These are phyloP conservation scores for Lactarius evosmus DNA, from an alignment of 768 basidiomycete species.

Conservation along the genomic window DNA sequence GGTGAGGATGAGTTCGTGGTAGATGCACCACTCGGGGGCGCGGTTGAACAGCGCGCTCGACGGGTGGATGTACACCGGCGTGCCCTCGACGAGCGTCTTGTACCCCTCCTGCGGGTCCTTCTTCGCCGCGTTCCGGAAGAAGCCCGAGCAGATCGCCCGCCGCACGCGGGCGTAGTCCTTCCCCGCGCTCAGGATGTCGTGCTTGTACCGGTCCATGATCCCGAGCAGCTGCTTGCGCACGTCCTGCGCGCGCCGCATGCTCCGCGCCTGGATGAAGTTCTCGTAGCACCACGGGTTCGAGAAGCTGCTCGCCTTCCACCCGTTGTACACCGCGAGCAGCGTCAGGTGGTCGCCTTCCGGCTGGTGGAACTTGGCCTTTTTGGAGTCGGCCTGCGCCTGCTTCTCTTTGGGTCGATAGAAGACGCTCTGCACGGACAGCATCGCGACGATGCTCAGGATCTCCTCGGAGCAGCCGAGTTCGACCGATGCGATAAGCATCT, in stretches of 20 bases:
- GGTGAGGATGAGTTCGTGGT: conserved; percentile 94
- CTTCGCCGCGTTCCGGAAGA: conserved; percentile 97
- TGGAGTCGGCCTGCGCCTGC: conserved; percentile 97
- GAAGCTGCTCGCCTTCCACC: conserved; percentile 95
- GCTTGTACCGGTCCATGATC: conserved; percentile 99
- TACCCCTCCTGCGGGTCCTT: conserved; percentile 98
- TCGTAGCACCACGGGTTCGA: conserved; percentile 99
- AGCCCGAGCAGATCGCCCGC: conserved; percentile 94
- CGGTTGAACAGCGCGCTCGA: conserved; percentile 96
- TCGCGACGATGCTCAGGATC: conserved; percentile 94
- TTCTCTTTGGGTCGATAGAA: conserved; percentile 99
- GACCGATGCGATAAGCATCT: conserved; percentile 97
- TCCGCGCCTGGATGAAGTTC: conserved; percentile 97
- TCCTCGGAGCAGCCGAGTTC: conserved; percentile 98
- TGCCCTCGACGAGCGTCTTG: conserved; percentile 95
- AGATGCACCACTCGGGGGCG: conserved; percentile 92
- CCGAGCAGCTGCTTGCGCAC: conserved; percentile 95
- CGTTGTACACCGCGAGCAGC: conserved; percentile 92
- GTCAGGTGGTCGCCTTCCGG: conserved; percentile 97
- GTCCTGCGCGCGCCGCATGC: conserved; percentile 96
- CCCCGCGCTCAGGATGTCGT: conserved; percentile 92
- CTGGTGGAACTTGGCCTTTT: conserved; percentile 99
- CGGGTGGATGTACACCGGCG: conserved; percentile 98
- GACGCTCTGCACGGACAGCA: conserved; percentile 94
- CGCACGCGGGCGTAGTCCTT: conserved; percentile 90